Conservation (phyloP, 2,329 filamentous ascomycete species). For the Bipolaris oryzae region DNA sequence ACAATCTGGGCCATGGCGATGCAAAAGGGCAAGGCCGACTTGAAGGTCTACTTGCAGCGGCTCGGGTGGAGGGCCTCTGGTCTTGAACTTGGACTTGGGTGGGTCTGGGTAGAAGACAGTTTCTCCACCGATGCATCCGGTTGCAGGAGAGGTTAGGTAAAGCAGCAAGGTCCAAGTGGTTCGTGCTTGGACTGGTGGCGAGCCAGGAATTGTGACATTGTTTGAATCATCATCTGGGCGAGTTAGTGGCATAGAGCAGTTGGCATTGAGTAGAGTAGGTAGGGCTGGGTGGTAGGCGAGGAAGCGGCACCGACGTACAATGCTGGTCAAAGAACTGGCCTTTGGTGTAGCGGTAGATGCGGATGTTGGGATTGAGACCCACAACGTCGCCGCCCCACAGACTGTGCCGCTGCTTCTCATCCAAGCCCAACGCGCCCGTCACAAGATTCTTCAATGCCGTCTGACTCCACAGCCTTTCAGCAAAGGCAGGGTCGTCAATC, state of each 20-base stretch:
- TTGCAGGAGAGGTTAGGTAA: slow-evolving; percentile 77
- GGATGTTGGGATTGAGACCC: slow-evolving; percentile 87
- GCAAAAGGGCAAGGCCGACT: slow-evolving; percentile 83
- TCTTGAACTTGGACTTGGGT: slow-evolving; percentile 51
- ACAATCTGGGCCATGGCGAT: slow-evolving; percentile 88
- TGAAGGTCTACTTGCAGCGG: slow-evolving; percentile 76
- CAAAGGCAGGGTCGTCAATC: slow-evolving; percentile 76
- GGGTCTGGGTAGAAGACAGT: slow-evolving; percentile 83
- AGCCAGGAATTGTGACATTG: slow-evolving; percentile 62
- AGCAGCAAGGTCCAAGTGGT: slow-evolving; percentile 93
- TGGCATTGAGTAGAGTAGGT: too few species aligned
- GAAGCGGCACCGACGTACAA: slow-evolving; percentile 64
- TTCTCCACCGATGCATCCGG: slow-evolving; percentile 82
- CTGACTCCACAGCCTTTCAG: slow-evolving; percentile 74
- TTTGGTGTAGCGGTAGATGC: slow-evolving; percentile 83
- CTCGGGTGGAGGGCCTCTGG: slow-evolving; percentile 54
- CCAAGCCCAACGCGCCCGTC: slow-evolving; percentile 34
- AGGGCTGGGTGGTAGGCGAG: background rate
- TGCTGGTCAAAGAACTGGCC: slow-evolving; percentile 93
- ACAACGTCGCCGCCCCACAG: slow-evolving; percentile 80
- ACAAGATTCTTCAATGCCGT: slow-evolving; percentile 73
- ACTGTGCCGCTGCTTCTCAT: slow-evolving; percentile 40
- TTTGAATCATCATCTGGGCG: slow-evolving; percentile 80
- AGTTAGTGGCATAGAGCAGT: slow-evolving; percentile 5
- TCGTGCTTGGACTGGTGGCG: slow-evolving; percentile 57